A percentile compares a stretch with the other conserved stretches of the same genome.
Evolutionary conservation across 2,329 filamentous ascomycete genomes (phyloP).

Genomic region (Beauveria pseudobassiana): DNA sequence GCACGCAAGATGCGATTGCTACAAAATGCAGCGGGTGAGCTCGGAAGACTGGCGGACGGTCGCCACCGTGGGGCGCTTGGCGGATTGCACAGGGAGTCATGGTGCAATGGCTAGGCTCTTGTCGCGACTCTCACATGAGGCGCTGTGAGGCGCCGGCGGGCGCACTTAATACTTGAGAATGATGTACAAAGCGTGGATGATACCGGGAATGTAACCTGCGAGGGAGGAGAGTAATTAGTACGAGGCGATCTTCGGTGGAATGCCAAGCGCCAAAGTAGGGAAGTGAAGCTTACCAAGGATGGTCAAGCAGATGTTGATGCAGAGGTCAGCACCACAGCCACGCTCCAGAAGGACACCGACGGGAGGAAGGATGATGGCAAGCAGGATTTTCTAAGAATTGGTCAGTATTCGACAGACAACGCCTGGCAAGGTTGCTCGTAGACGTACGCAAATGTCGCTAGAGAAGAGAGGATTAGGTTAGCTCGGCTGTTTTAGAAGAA

Average conservation of each 20-base stretch:
- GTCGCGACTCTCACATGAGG: background rate
- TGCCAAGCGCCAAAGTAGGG: background rate
- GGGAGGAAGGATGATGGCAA: constrained; percentile 84
- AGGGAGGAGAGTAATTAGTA: background rate
- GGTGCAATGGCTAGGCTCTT: background rate
- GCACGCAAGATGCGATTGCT: background rate
- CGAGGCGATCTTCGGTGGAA: background rate
- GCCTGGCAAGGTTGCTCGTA: background rate
- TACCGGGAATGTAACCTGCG: constrained; percentile 61
- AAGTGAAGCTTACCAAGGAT: constrained; percentile 47
- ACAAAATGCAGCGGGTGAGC: background rate
- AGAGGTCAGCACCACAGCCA: constrained; percentile 76
- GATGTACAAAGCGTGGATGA: constrained; percentile 91
- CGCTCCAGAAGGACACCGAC: constrained; percentile 92
- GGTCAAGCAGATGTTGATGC: constrained; percentile 90
- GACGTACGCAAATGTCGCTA: constrained; percentile 11
- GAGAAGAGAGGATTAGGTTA: background rate
- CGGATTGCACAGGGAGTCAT: background rate
- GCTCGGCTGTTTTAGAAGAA: background rate
- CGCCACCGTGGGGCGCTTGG: constrained; percentile 4
- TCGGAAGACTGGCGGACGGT: background rate
- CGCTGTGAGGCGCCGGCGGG: background rate
- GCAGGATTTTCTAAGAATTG: constrained; percentile 62
- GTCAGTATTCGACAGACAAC: constrained; percentile 29
- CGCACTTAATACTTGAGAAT: constrained; percentile 72